These are phyloP conservation scores for Claviceps sp. DNA, from an alignment of 2,329 filamentous ascomycete species.

Conservation along the genomic window DNA sequence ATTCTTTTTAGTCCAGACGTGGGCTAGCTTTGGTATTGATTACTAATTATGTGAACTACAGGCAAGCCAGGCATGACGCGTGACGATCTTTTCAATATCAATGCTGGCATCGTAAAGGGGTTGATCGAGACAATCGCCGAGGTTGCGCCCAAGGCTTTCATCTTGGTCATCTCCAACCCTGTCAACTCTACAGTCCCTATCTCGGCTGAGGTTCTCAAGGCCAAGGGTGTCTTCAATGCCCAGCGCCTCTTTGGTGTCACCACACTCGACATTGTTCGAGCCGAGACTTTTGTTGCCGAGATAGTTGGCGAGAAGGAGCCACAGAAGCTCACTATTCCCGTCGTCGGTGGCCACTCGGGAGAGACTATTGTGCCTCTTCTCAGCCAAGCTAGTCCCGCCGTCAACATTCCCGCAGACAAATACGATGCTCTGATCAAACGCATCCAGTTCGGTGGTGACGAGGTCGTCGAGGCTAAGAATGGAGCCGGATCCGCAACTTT, in stretches of 20 bases:
- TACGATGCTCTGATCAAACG: conserved; percentile 84
- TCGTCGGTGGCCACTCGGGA: conserved; percentile 93
- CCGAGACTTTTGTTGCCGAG: conserved; percentile 88
- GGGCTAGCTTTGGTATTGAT: neutral
- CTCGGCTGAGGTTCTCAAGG: conserved; percentile 91
- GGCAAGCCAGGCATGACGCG: conserved; percentile 99
- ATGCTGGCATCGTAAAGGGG: conserved; percentile 92
- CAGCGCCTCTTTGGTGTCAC: conserved; percentile 97
- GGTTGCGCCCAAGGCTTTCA: conserved; percentile 80
- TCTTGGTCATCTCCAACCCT: conserved; percentile 97
- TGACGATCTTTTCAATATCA: conserved; percentile 99
- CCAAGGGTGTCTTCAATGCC: conserved; percentile 82
- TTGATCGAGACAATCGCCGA: conserved; percentile 81
- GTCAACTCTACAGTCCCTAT: conserved; percentile 99
- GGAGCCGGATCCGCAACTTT: conserved; percentile 81
- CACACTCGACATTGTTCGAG: conserved; percentile 94
- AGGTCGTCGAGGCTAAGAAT: conserved; percentile 91
- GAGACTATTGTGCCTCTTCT: conserved; percentile 97
- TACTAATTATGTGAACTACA: conserved; percentile 22
- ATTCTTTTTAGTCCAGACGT: neutral
- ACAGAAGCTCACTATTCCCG: conserved; percentile 71
- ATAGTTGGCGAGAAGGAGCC: conserved; percentile 73
- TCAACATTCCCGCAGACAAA: conserved; percentile 77
- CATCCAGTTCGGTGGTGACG: conserved; percentile 95
- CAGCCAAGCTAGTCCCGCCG: conserved; percentile 71